phyloP scores from a whole-genome alignment of 2,329 filamentous ascomycete genomes.

The Xylariaceae sp. region DNA sequence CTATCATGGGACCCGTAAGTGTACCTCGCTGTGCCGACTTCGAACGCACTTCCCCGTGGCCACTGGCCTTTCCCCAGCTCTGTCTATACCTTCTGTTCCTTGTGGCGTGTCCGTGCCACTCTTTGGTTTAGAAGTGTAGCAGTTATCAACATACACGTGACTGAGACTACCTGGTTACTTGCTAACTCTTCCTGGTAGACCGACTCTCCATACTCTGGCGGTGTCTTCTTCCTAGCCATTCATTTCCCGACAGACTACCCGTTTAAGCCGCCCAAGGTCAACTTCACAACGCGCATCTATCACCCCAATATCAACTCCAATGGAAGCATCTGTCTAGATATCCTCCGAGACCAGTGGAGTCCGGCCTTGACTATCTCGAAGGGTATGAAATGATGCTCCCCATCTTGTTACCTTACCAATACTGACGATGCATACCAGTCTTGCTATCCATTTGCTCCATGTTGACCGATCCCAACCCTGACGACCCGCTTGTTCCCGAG shows the following conservation, averaged over 20 bases:
- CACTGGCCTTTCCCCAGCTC: background rate
- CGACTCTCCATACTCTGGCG: constrained; percentile 95
- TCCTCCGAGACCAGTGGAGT: constrained; percentile 98
- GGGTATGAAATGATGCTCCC: constrained; percentile 59
- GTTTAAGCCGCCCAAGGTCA: constrained; percentile 99
- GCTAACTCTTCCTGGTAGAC: constrained; percentile 46
- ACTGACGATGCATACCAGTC: constrained; percentile 48
- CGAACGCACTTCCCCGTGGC: too few species aligned
- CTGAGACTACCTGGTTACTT: too few species aligned
- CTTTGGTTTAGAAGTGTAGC: too few species aligned
- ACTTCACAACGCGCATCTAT: constrained; percentile 99
- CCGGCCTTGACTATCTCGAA: constrained; percentile 97
- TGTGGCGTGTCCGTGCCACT: too few species aligned
- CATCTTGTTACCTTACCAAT: background rate
- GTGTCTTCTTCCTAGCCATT: constrained; percentile 98
- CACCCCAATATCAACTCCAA: constrained; percentile 99
- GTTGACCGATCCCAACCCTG: constrained; percentile 98
- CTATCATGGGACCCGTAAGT: constrained; percentile 98
- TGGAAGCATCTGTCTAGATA: constrained; percentile 97
- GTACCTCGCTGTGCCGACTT: too few species aligned
- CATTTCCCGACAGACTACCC: constrained; percentile 99
- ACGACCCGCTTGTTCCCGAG: constrained; percentile 96
- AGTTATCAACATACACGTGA: too few species aligned
- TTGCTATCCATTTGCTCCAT: constrained; percentile 99
- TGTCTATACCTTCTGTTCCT: background rate